Evolutionary conservation across 352 stramenopile species (phyloP), one percentile per base, ranked within the genome.

Genomic region (Pythium guiyangense): DNA sequence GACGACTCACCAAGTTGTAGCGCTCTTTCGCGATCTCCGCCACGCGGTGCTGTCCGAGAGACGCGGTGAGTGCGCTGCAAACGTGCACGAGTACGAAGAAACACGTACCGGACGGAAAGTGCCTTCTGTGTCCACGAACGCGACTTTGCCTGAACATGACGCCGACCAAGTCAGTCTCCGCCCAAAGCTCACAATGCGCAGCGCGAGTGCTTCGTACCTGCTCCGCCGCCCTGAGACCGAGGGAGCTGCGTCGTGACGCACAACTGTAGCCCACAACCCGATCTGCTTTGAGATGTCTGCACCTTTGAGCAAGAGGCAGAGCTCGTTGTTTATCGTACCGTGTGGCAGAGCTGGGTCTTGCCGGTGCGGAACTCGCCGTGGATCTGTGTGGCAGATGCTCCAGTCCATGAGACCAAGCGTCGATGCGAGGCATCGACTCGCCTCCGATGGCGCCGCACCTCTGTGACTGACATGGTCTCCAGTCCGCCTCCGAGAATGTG

Each of bases 311-410:
- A n/a, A n/a, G n/a, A n/a, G n/a, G n/a, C n/a, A n/a, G n/a, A n/a
- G n/a, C n/a, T n/a, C n/a, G n/a, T n/a, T n/a, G n/a, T n/a, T n/a
- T n/a, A n/a, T 31, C 14, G 18, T 79, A 90, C 82, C 40, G 94
- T 98, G 66, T 97, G 93, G 42, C 85, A 93, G 18, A 98, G 71
- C 61, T 98, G 94, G 1, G 94, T 98, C 66, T 98, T 98, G 22
- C 94, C 94, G 18, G 94, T 98, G 18, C 94, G 75, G 62, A 97
- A 98, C 61, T 98, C 93, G 18, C 93, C 90, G 52, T 94, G 92
- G 54, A 96, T 74, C 86, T 97, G 14, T 31, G 18, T 14, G 18
- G 29, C 2, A 10, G 42, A 27, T 11, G 43, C 0, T 27, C 20
- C 11, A 31, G n/a, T n/a, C n/a, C n/a, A 31, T 22, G 6, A 17